Percentiles rank a stretch among this genome's conserved stretches.
Conservation (phyloP, 768 basidiomycete genomes). For the Lactarius indigo region DNA sequence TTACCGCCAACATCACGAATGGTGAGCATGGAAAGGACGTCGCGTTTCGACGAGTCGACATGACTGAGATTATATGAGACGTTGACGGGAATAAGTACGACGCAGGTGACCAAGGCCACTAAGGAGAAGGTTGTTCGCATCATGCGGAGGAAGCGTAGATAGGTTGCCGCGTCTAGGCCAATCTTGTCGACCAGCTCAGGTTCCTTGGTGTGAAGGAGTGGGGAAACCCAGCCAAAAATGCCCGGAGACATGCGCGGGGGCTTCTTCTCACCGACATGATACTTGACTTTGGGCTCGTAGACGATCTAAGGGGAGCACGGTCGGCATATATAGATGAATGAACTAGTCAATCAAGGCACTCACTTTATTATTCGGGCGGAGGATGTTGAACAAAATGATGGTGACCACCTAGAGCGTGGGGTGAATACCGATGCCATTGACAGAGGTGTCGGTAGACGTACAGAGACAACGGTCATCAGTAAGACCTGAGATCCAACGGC, state of each 20-base stretch:
- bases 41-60: conserved; percentile 47
- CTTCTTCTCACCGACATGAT: conserved; percentile 70
- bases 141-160: conserved; percentile 87
- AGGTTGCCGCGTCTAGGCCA: conserved; percentile 91
- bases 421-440: conserved; percentile 5
- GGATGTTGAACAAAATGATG: conserved; percentile 71
- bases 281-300: conserved; percentile 93
- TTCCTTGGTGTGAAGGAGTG: conserved; percentile 78
- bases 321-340: not conserved
- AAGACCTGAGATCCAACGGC: conserved; percentile 77
- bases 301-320: conserved; percentile 52
- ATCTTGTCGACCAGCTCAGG: conserved; percentile 84
- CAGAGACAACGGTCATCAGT: conserved; percentile 70
- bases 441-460: conserved; percentile 37
- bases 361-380: conserved; percentile 90
- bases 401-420: conserved; percentile 49
- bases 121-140: conserved; percentile 67
- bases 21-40: conserved; percentile 76
- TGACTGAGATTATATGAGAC: conserved; percentile 75
- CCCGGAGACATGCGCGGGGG: conserved; percentile 82
- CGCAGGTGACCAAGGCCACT: conserved; percentile 62
- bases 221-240: conserved; percentile 86
- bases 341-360: conserved; percentile 10
- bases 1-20: conserved; percentile 76
- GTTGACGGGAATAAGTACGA: conserved; percentile 82